phyloP scores from a whole-genome alignment of 2,329 filamentous ascomycete species.

The Trichoderma sp. region DNA sequence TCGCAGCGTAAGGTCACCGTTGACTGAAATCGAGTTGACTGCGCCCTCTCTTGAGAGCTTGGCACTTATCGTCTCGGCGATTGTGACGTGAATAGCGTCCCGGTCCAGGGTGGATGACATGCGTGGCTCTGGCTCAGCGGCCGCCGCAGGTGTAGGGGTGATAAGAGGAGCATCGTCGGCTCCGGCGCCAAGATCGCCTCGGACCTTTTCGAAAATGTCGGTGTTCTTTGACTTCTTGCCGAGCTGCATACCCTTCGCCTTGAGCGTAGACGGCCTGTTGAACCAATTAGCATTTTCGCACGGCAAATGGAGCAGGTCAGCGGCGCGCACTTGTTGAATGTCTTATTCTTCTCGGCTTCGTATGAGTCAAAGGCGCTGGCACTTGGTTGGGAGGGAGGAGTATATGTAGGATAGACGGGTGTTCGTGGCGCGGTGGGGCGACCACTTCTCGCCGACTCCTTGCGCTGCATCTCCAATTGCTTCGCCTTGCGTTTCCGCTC shows the following conservation, averaged over 20 bases:
- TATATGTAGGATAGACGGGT: conserved; percentile 87
- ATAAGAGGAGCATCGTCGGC: conserved; percentile 78
- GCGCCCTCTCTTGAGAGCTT: conserved; percentile 87
- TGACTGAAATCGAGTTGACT: conserved; percentile 84
- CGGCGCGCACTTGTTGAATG: conserved; percentile 65
- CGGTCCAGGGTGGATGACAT: conserved; percentile 72
- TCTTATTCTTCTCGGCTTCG: conserved; percentile 96
- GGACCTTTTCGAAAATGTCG: conserved; percentile 95
- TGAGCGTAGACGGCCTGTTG: conserved; percentile 64
- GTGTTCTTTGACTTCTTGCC: conserved; percentile 98
- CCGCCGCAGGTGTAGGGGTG: conserved; percentile 54
- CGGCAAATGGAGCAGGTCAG: neutral
- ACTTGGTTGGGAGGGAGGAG: conserved; percentile 72
- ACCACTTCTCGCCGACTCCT: conserved; percentile 82
- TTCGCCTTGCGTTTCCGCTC: conserved; percentile 99
- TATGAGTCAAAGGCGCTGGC: conserved; percentile 90
- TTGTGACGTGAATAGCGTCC: conserved; percentile 84
- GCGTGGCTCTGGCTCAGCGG: conserved; percentile 59
- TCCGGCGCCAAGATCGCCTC: conserved; percentile 86
- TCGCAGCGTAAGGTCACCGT: conserved; percentile 87
- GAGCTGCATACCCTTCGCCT: conserved; percentile 98
- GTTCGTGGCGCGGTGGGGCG: conserved; percentile 70
- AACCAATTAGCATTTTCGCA: conserved; percentile 23
- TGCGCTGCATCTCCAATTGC: conserved; percentile 97
- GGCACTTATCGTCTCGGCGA: conserved; percentile 88